Evolutionary conservation across 768 basidiomycete genomes (phyloP), one percentile per base, ranked within the genome.

Genomic region (Fomitopsis pulvina): DNA sequence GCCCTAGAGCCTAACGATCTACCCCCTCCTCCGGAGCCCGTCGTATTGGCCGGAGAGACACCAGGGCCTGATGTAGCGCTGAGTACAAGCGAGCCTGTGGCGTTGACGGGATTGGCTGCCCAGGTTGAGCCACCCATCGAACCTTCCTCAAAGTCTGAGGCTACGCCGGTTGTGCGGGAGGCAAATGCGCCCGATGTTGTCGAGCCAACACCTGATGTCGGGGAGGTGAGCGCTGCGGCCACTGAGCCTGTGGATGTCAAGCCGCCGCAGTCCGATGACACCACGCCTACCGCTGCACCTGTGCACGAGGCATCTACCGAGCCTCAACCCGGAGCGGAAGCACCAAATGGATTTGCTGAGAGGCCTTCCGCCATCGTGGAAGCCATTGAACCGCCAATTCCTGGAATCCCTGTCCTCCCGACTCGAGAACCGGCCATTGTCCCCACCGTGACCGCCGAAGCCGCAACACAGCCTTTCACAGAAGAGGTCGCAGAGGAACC

Each of bases 1-100:
- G 50, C 21, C 30, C n/a, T 11, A 9, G n/a, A 44, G 7, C 37
- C 41, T 14, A 54, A 55, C 14, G 47, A 51, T 14, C 58, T 63
- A 8, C 62, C 66, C 5, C 56, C 67, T 25, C 65, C 66, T 1
- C 66, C 66, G 2, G 67, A 63, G 45, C 45, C 47, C 8, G 56
- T 64, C 28, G 62, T 68, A 2, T 53, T 62, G 28, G 47, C 64
- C 3, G 65, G 63, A 2, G 58, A 60, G 25, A 67, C 66, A 5
- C 60, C 62, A 8, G 61, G 60, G 2, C 59, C 62, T 16, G 55
- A 66, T 41, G 45, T 63, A 26, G 65, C 64, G 29, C 52, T 65
- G 37, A 50, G 53, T 45, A 62, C 62, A 18, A 67, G 64, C 44
- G 65, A 68, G 52, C 58, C 63, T 22, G 61, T 55, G 11, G 56